A percentile compares a stretch with the other conserved stretches of the same genome.
These are phyloP conservation scores for Henckelia pumila DNA, from an alignment of 257 asterid genomes.

Conservation along the genomic window DNA sequence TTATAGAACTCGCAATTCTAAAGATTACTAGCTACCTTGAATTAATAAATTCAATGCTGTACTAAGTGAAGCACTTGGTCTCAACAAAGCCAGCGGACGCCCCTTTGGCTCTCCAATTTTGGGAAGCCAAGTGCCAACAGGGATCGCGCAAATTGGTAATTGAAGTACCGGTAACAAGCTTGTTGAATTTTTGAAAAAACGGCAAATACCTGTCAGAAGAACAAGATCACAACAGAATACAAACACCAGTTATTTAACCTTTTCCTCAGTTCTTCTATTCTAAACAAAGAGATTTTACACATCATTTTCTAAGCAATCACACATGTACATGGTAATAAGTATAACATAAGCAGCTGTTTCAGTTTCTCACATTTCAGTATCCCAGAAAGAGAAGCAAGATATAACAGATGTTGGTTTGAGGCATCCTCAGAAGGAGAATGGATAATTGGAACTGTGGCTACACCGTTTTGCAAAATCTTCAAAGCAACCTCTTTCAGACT, in stretches of 20 bases:
- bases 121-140: slow-evolving; percentile 92
- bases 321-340: background rate
- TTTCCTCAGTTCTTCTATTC: background rate
- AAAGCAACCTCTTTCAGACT: slow-evolving; percentile 59
- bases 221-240: background rate
- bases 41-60: slow-evolving; percentile 70
- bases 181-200: slow-evolving; percentile 77
- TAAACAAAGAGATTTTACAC: background rate
- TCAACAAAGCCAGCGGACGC: slow-evolving; percentile 77
- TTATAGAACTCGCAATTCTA: background rate
- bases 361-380: slow-evolving; percentile 61
- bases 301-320: background rate
- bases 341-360: background rate
- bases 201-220: slow-evolving; percentile 66
- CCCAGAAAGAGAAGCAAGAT: slow-evolving; percentile 69
- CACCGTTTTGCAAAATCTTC: slow-evolving; percentile 60
- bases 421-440: slow-evolving; percentile 66
- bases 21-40: slow-evolving; percentile 52
- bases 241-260: background rate
- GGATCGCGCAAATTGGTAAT: slow-evolving; percentile 62
- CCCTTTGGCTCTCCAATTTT: slow-evolving; percentile 67
- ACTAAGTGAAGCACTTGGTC: slow-evolving; percentile 77
- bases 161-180: slow-evolving; percentile 72
- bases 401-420: slow-evolving; percentile 63
- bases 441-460: slow-evolving; percentile 60